These are phyloP conservation scores for Neurospora sp. DNA, from an alignment of 495 filamentous ascomycete genomes.

Conservation along the genomic window DNA sequence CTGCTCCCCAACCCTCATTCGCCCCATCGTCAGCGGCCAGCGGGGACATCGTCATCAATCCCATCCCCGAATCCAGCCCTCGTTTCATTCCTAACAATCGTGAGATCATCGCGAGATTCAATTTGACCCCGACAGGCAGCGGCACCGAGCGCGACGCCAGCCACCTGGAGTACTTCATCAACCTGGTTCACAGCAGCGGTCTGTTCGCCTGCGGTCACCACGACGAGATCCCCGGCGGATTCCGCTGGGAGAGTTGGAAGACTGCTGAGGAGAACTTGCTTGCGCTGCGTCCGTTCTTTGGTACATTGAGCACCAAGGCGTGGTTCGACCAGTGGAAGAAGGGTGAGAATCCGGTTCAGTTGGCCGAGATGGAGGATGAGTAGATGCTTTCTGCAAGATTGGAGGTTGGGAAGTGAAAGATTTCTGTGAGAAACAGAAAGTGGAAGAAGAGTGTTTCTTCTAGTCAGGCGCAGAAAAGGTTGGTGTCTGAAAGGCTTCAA, in stretches of 20 bases:
- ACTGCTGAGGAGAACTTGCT: neutral
- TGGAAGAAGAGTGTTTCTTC: neutral
- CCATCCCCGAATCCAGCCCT: neutral
- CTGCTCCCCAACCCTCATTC: neutral
- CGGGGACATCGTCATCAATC: neutral
- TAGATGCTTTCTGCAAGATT: too few relatives aligned
- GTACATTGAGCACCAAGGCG: neutral
- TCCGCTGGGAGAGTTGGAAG: neutral
- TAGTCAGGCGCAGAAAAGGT: neutral
- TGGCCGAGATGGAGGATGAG: neutral
- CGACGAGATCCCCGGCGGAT: neutral
- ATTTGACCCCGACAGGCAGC: neutral
- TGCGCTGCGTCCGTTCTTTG: neutral
- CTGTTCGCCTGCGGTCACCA: neutral
- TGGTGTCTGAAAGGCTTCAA: too few relatives aligned
- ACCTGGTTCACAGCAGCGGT: neutral
- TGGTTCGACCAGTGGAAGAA: neutral
- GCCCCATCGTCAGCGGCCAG: neutral
- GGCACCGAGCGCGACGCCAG: neutral
- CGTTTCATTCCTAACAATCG: neutral
- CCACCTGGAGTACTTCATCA: neutral
- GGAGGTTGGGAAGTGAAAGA: neutral
- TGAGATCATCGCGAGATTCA: neutral
- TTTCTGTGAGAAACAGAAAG: too few relatives aligned
- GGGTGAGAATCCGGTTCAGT: neutral